Percentiles rank a stretch among this genome's conserved stretches.
Conservation (phyloP, 2,329 filamentous ascomycete species). For the Xylaria sp. region DNA sequence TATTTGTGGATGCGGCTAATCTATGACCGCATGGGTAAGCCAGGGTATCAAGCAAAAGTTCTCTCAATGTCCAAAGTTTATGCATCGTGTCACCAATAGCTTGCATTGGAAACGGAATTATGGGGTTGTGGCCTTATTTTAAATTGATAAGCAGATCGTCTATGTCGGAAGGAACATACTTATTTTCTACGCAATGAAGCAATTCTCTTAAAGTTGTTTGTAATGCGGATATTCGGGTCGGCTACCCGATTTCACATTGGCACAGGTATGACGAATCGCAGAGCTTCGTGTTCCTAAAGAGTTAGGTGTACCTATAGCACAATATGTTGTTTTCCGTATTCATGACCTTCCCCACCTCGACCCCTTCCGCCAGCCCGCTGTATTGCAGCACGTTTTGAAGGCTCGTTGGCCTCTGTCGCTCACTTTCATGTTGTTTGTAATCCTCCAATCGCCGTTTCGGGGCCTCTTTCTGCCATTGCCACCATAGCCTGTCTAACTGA, state of each 20-base stretch:
- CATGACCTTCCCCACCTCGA: not conserved
- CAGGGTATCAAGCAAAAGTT: not conserved
- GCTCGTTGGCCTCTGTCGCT: not conserved
- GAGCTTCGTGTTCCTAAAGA: not conserved
- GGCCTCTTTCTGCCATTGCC: conserved; percentile 4
- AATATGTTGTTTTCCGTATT: not conserved
- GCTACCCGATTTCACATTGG: too few species aligned
- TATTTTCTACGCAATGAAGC: too few species aligned
- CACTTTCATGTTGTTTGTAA: conserved; percentile 1
- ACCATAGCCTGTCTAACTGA: conserved; percentile 12
- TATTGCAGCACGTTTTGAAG: conserved; percentile 3
- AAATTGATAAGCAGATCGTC: too few species aligned
- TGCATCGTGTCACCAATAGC: too few species aligned
- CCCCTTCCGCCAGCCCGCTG: not conserved
- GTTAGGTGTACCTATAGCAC: conserved; percentile 4
- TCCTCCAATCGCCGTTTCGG: not conserved
- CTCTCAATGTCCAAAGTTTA: not conserved
- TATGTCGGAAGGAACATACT: too few species aligned
- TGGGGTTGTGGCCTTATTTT: too few species aligned
- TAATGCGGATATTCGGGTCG: too few species aligned
- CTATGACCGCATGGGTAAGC: not conserved
- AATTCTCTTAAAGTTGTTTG: too few species aligned
- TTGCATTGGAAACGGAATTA: too few species aligned
- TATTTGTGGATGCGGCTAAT: not conserved
- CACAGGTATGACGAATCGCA: not conserved